Evolutionary conservation across 805 yeast genomes (phyloP), one percentile per base, ranked within the genome.

Genomic region (Candida ipomoeae): DNA sequence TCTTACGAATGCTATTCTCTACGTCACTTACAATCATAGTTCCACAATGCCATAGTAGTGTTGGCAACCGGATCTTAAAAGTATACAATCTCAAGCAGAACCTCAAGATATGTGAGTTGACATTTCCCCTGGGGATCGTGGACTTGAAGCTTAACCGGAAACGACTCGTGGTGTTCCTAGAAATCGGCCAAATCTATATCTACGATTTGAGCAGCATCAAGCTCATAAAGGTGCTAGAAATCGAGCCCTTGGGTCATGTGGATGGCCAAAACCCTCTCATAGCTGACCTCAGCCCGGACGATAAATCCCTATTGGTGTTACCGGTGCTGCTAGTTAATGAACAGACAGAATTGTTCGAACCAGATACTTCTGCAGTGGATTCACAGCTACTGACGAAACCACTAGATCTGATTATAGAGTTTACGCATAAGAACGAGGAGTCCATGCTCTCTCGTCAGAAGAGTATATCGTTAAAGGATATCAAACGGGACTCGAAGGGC

Each of bases 201-300:
- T 94, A 92, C 70, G 97, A 92, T 66, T 85, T 92, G 54, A 82
- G 94, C 50, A 88, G 95, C 65, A 90, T 92, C 84, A 83, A 87
- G 61, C 78, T 91, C 23, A 65, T 92, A 39, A 71, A 72, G 52
- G 67, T 71, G 11, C 58, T 74, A 45, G 73, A 71, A 37, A 55
- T 67, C 7, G 61, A 64, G 31, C 32, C 46, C 3, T 53, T 44
- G 32, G 8, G 33, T 29, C 35, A 21, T 18, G 21, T 10, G 3
- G 51, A 51, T 14, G 57, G 48, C 3, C 48, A 36, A 2, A 33
- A 35, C n/a, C 50, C 48, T n/a, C 65, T 69, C 33, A 57, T 67
- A 3, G 77, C 75, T 0, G 74, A 66, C 44, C 58, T 73, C 42
- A 63, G 73, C 41, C 58, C 69, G 5, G 71, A 68, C 52, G 75